Base-by-base conservation (phyloP, 2,329 filamentous ascomycete species). In the Aspergillus pseudoterreus region DNA sequence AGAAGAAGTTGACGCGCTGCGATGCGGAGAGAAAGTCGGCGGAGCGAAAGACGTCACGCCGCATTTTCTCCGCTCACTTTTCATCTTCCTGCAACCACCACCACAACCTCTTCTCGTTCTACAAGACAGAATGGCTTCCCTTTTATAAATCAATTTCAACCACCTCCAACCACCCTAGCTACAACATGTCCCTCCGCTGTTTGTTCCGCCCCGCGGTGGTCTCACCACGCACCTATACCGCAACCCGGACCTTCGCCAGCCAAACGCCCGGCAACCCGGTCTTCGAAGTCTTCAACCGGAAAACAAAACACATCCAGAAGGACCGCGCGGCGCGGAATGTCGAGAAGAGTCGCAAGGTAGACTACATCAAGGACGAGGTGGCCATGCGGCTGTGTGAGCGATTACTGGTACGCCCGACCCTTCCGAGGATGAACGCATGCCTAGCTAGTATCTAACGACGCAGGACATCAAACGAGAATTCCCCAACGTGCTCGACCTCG, bases 331-430 rank as follows among this genome's bases (percentile, higher is more conserved):
- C 89, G 0, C 68, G 78, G 43, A 78, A 92, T 66, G 75, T 81
- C 9, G 82, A 89, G 57, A 73, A 80, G 57, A 91, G 91, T 67
- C 82, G 92, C 14, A 82, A 88, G 63, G 87, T 90, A 21, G 94
- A 97, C 74, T 97, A 97, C 67, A 77, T 99, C 50, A 91, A 92
- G 68, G 91, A 97, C 67, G 92, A 97, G 70, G 87, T 96, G 4
- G 94, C 94, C 46, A 78, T 80, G 43, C 83, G 94, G 45, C 76
- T 99, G 22, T 90, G 88, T 63, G 92, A 97, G 63, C 82, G 94
- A 43, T 78, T 99, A 45, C 78, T 97, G 60, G 88, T 92, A 75
- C 49, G 70, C 17, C 15, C 39, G 21, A n/a, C 41, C 15, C 21
- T 15, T 11, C 10, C 4, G 24, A 27, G 9, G 24, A 27, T 27